A percentile compares a stretch with the other conserved stretches of the same genome.
Evolutionary conservation across 2,329 filamentous ascomycete species (phyloP).

Genomic region (Aureobasidium zeae): DNA sequence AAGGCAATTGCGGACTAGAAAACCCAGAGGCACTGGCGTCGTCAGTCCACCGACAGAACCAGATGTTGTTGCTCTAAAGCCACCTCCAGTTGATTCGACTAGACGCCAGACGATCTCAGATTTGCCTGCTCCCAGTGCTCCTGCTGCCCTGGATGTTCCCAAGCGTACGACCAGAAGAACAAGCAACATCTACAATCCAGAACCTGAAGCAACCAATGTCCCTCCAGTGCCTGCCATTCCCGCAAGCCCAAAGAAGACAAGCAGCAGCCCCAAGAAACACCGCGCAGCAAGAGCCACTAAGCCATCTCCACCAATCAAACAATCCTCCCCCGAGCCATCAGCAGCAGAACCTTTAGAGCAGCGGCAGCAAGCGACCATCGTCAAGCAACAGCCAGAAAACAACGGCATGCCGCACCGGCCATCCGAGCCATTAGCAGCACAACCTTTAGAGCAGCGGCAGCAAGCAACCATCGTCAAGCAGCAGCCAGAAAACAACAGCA

Average conservation of each 20-base stretch:
- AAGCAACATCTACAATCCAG: constrained; percentile 2
- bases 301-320: neutral
- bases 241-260: neutral
- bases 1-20: constrained; percentile 66
- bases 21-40: constrained; percentile 43
- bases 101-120: constrained; percentile 18
- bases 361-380: neutral
- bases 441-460: neutral
- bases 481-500: neutral
- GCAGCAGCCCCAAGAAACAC: neutral
- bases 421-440: no score
- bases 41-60: constrained; percentile 19
- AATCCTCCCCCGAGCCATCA: no score
- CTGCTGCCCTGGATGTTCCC: neutral
- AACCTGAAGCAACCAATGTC: neutral
- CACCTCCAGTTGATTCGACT: neutral
- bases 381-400: constrained; percentile 1
- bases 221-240: constrained; percentile 20
- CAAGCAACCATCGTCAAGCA: neutral
- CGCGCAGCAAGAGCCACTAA: neutral
- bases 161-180: constrained; percentile 10
- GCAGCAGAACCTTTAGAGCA: neutral
- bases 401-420: neutral
- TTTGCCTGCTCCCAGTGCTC: constrained; percentile 1
- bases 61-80: neutral